Evolutionary conservation across 2,329 filamentous ascomycete species (phyloP), one percentile per base, ranked within the genome.

Genomic region (Colletotrichum plurivorum): DNA sequence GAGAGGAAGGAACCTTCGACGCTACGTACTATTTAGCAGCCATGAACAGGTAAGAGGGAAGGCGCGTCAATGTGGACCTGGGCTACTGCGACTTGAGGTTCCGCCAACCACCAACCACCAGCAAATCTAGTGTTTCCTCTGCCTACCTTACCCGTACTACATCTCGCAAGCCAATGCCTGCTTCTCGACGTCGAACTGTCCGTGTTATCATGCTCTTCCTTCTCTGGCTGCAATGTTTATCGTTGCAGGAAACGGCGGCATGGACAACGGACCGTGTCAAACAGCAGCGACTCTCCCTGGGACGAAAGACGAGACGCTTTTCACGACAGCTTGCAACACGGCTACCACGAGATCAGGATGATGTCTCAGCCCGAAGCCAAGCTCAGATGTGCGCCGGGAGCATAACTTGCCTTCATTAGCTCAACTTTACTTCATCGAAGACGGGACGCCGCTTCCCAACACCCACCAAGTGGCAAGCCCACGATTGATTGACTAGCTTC

Each of bases 321-420:
- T 41, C 41, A 27, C 66, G 41, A 15, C 55, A 36, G 18, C 43
- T 22, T 36, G 41, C 45, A n/a, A 53, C 27, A 15, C 18, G 22
- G 16, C 7, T 43, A 25, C 48, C 27, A 65, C 46, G 59, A 63
- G 51, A 57, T 68, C 66, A 51, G 61, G 45, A 65, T 59, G 27
- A 59, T 69, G 62, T 65, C 66, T 68, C 66, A 65, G 58, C 53
- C 65, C 60, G 49, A 51, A 55, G 46, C 58, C 51, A 15, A 36
- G 9, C 18, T 65, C 61, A 55, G 48, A 49, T 27, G 45, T 27
- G 45, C 18, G 27, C 25, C 41, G 39, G 36, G 22, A n/a, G 41
- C 41, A 43, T 43, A n/a, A 15, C 41, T n/a, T 43, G 13, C 12
- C 25, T 36, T 25, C 58, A 51, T 62, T 39, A 60, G 49, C 20